Evolutionary conservation across 768 basidiomycete genomes (phyloP).

Genomic region (Pleurotus tuoliensis): DNA sequence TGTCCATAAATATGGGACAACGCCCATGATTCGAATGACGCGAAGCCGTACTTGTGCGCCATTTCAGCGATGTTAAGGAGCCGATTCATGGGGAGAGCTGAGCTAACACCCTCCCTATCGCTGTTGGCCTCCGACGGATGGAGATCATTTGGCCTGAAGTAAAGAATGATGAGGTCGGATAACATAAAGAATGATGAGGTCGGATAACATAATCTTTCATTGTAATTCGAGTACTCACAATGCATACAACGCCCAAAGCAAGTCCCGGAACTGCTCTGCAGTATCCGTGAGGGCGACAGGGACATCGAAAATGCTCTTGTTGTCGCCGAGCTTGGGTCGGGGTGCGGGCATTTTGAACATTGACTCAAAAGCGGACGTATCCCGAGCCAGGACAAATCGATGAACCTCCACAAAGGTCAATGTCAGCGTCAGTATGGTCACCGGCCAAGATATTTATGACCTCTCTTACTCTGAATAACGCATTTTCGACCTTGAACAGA

Average conservation of each 20-base stretch:
- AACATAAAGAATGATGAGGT: no score
- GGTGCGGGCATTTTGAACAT: slow-evolving; percentile 32
- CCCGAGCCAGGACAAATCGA: slow-evolving; percentile 35
- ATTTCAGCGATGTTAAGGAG: slow-evolving; percentile 43
- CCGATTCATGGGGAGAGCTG: slow-evolving; percentile 27
- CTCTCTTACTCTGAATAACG: slow-evolving; percentile 55
- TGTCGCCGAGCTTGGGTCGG: slow-evolving; percentile 16
- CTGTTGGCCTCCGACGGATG: slow-evolving; percentile 19
- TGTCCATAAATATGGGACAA: slow-evolving; percentile 36
- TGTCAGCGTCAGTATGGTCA: neutral
- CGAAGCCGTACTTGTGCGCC: slow-evolving; percentile 44
- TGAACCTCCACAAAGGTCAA: slow-evolving; percentile 33
- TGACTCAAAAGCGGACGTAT: slow-evolving; percentile 39
- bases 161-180: no score
- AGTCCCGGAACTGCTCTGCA: slow-evolving; percentile 41
- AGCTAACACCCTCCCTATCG: neutral
- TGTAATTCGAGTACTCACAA: slow-evolving; percentile 27
- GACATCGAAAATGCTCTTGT: slow-evolving; percentile 24
- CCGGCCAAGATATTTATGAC: neutral
- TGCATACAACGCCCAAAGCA: slow-evolving; percentile 47
- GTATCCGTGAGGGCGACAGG: slow-evolving; percentile 39
- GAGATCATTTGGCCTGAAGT: slow-evolving; percentile 32
- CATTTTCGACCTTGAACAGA: slow-evolving; percentile 56
- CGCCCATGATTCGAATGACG: slow-evolving; percentile 40
- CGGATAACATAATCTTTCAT: no score